Evolutionary conservation across 2,329 filamentous ascomycete genomes (phyloP), one percentile per base, ranked within the genome.

Genomic region (Aaosphaeria arxii): DNA sequence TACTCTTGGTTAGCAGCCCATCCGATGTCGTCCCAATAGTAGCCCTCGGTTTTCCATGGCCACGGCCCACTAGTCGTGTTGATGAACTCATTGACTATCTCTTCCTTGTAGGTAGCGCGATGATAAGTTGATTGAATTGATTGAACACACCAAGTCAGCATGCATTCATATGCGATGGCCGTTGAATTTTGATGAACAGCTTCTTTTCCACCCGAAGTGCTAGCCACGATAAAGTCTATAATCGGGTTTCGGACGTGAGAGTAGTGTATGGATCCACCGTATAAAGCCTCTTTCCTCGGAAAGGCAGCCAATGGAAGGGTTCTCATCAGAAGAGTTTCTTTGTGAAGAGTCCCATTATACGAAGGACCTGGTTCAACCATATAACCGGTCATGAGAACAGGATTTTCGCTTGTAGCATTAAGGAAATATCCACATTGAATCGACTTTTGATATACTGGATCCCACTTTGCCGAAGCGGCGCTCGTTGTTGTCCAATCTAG

Each of bases 211-310:
- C 47, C 36, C 6, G 35, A 6, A 4, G 35, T 32, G 11, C 33
- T 29, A 35, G 30, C 35, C 11, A 50, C 30, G 4, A 52, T 13
- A n/a, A 49, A 40, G 36, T 49, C 38, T 1, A 35, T 1, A 4
- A 47, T 47, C 5, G 33, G 32, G 30, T 50, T 47, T 9, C 45
- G 45, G 30, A 59, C 17, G 4, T 59, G 0, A 11, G 53, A 56
- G 44, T 62, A 67, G 1, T 50, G 47, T 6, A 54, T 48, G 0
- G 60, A 61, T 0, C 62, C 62, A 0, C 45, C 52, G 11, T 31
- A 62, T 0, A 57, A 4, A 1, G 42, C 50, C 1, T 7, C 3
- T 7, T 48, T 51, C 0, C 7, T 35, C 0, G 5, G 1, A 2
- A 49, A 32, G 0, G 35, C 36, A 0, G 53, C 44, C 0, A 66